Base-by-base conservation (phyloP, 2,329 filamentous ascomycete genomes). In the Orbilia blumenaviensis region DNA sequence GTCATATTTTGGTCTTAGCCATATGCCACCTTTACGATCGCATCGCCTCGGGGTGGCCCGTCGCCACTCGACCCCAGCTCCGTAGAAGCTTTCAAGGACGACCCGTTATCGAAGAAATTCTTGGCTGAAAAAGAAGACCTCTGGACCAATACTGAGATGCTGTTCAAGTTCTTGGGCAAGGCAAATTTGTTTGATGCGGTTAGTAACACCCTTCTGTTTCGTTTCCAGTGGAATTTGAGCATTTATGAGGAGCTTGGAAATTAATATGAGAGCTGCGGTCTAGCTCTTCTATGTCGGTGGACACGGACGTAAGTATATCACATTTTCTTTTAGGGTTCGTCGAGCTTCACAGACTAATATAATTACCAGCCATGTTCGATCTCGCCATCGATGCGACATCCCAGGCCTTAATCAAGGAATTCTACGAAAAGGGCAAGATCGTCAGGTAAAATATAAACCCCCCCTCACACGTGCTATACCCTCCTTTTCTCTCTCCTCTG, bases 131-230 rank as follows among this genome's bases (percentile, higher is more conserved):
- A 91, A 78, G 83, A 86, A 79, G 78, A 83, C 1, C 81, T 91
- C 14, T 93, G 89, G 89, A 86, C 88, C 80, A 86, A 88, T 42
- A 92, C 90, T 0, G 80, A 83, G 4, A 87, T 86, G 72, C 84
- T 92, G 18, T 84, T 85, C 25, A 83, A 87, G 21, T 87, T 90
- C 78, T 80, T 87, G 14, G 87, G 87, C 34, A 86, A 85, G 72
- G 85, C 87, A 0, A 82, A 81, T 69, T 88, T 91, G 77, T 92
- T 88, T 80, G 90, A 88, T 78, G 90, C 89, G 34, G 71, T 75
- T 32, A 44, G 63, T 68, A 42, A 3, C 18, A 16, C 21, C 27
- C 32, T 14, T 16, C 7, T 46, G 2, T 7, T 3, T 32, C 7
- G 21, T 46, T 32, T n/a, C n/a, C n/a, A n/a, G n/a, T n/a, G n/a